Evolutionary conservation across 129 eudicot genomes (phyloP).

Genomic region (Flaveria robusta): DNA sequence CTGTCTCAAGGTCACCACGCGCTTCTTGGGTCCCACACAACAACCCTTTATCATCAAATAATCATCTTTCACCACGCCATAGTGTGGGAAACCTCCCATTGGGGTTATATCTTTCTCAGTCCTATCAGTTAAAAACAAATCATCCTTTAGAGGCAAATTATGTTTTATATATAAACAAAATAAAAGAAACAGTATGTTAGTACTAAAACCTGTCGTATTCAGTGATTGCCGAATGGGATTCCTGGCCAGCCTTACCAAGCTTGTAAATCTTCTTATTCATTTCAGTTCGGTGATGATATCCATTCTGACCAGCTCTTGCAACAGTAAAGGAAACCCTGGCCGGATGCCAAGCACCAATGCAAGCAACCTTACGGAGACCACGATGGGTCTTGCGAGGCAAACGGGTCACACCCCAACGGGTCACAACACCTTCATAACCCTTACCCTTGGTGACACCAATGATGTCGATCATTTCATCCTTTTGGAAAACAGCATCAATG

Average conservation of each 20-base stretch:
- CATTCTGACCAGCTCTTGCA: conserved; percentile 75
- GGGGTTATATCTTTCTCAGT: conserved; percentile 72
- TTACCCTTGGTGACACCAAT: conserved; percentile 70
- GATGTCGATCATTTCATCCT: conserved; percentile 70
- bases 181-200: background rate
- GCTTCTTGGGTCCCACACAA: conserved; percentile 70
- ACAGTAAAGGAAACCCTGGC: conserved; percentile 69
- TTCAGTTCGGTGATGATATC: conserved; percentile 67
- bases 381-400: conserved; percentile 71
- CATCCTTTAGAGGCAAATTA: background rate
- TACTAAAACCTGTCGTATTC: conserved; percentile 55
- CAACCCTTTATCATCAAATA: conserved; percentile 68
- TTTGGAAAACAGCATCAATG: conserved; percentile 59
- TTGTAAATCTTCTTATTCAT: conserved; percentile 69
- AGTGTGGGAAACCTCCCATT: conserved; percentile 71
- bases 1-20: conserved; percentile 65
- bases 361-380: conserved; percentile 76
- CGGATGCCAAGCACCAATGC: conserved; percentile 72
- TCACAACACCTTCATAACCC: conserved; percentile 70
- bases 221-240: conserved; percentile 50
- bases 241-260: conserved; percentile 60
- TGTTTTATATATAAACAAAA: background rate
- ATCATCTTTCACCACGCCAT: conserved; percentile 68
- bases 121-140: conserved; percentile 27
- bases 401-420: conserved; percentile 80